These are phyloP conservation scores for Annona squamosa DNA, from an alignment of 164 flowering plant genomes.

Conservation along the genomic window DNA sequence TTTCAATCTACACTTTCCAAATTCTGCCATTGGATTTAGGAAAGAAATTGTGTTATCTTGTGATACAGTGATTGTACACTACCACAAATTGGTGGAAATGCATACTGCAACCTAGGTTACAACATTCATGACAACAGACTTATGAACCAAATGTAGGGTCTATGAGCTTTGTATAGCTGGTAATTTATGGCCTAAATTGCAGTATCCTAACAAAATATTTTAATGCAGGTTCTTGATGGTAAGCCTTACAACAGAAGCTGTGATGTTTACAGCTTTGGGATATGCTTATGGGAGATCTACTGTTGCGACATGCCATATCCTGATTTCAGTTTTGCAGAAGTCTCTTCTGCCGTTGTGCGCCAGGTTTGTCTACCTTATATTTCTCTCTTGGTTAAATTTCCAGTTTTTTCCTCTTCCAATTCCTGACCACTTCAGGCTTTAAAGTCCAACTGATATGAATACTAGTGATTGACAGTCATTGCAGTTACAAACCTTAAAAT, in stretches of 20 bases:
- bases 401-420: not conserved
- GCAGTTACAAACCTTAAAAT: too few relatives aligned
- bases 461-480: too few relatives aligned
- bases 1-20: not conserved
- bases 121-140: not conserved
- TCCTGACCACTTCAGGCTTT: not conserved
- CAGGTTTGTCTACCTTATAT: conserved; percentile 40
- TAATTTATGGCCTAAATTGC: not conserved
- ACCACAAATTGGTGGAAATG: not conserved
- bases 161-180: not conserved
- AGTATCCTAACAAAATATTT: not conserved
- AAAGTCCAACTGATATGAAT: too few relatives aligned
- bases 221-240: conserved; percentile 75
- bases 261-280: conserved; percentile 94
- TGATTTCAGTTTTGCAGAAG: conserved; percentile 80
- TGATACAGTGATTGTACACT: not conserved
- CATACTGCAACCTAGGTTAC: not conserved
- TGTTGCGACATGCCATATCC: conserved; percentile 96
- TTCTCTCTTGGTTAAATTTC: not conserved
- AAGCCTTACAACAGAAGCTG: conserved; percentile 91
- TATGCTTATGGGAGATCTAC: conserved; percentile 94
- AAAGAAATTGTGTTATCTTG: not conserved
- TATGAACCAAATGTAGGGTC: not conserved
- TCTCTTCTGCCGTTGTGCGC: conserved; percentile 79
- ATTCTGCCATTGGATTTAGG: not conserved